These are phyloP conservation scores for Cadophora sp. DNA, from an alignment of 2,329 filamentous ascomycete genomes.

Conservation along the genomic window DNA sequence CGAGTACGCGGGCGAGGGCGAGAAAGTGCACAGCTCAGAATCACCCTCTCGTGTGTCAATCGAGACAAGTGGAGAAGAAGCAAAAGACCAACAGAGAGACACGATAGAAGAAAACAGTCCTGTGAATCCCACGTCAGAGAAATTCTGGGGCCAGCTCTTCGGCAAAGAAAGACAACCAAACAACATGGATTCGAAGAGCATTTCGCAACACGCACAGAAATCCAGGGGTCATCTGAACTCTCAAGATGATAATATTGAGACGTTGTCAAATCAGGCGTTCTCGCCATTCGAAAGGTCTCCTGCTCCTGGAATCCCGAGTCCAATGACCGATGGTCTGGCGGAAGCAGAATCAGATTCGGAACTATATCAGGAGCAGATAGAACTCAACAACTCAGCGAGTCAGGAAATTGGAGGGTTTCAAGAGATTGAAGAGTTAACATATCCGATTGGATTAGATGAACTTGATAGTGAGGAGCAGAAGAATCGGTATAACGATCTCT, in stretches of 20 bases:
- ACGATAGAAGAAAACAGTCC: background rate
- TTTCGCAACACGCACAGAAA: too few relatives aligned
- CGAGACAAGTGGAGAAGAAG: background rate
- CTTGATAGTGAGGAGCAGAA: too few relatives aligned
- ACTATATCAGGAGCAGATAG: too few relatives aligned
- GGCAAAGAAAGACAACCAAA: background rate
- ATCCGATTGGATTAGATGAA: background rate
- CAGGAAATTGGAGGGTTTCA: too few relatives aligned
- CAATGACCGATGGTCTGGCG: background rate
- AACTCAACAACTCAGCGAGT: too few relatives aligned
- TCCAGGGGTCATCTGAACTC: background rate
- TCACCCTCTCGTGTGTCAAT: background rate
- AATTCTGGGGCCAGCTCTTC: constrained; percentile 6
- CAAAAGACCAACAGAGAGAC: background rate
- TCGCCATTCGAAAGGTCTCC: background rate
- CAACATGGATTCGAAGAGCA: too few relatives aligned
- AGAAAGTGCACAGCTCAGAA: background rate
- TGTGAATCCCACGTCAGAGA: background rate
- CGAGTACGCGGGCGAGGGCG: background rate
- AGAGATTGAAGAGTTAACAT: too few relatives aligned
- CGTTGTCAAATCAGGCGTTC: background rate
- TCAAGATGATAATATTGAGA: background rate
- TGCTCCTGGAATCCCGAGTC: background rate
- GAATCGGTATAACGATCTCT: background rate
- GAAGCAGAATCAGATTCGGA: too few relatives aligned